Base-by-base conservation (phyloP, 495 filamentous ascomycete species). In the Neurospora sp. region DNA sequence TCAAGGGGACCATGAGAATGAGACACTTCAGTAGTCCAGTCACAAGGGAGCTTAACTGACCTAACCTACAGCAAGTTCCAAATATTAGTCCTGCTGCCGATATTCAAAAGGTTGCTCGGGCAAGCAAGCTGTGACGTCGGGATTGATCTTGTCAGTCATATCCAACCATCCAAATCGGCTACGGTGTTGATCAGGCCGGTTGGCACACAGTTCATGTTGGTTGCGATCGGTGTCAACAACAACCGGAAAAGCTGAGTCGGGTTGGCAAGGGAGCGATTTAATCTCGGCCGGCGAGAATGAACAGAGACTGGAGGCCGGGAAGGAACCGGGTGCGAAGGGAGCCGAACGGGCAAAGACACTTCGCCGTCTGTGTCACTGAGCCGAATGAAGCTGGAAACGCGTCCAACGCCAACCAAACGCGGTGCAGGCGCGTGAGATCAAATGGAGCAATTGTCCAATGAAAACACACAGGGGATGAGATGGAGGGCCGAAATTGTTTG, bases 381-480 rank as follows among this genome's bases (percentile, higher is more conserved):
- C 23, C 35, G n/a, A 44, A 71, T 35, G 48, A 66, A 70, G 46
- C 44, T 72, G 71, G 72, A 72, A 71, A 75, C 74, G 77, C 77
- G 77, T 76, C 74, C 40, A 46, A 71, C 75, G 73, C 77, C 73
- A 76, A 39, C 71, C 11, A 9, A n/a, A 75, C 77, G 75, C 76
- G 77, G 73, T 69, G 72, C 71, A 69, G 69, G 76, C 77, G 76
- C 76, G 77, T n/a, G 35, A 54, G 66, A 27, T 69, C 74, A 72
- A 75, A 77, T 70, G 62, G 71, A 73, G 27, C 8, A 27, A 71
- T 76, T 75, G 75, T 7, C 77, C 76, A 76, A 78, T 78, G 5
- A 59, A 48, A 39, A 39, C 18, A 42, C 39, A 37, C 42, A 11
- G 11, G 16, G 27, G 8, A 18, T n/a, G 46, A 37, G 38, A 39